phyloP scores from a whole-genome alignment of 176 grass and related monocot species.

The Avena insularis region DNA sequence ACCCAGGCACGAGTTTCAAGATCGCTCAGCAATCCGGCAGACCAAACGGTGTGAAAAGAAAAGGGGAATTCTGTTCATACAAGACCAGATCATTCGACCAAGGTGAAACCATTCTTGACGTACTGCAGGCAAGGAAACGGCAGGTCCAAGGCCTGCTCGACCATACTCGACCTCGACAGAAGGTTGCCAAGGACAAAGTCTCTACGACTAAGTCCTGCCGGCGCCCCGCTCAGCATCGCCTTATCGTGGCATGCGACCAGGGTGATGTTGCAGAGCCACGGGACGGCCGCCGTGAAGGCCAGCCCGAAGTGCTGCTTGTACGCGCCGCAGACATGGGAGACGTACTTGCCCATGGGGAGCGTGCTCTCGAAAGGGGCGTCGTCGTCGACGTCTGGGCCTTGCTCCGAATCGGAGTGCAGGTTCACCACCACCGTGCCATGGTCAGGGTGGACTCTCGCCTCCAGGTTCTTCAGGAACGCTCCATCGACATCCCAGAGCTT shows the following conservation, averaged over 20 bases:
- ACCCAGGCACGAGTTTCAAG: background rate
- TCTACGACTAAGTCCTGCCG: conserved; percentile 14
- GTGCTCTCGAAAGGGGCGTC: conserved; percentile 36
- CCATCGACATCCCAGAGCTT: conserved; percentile 83
- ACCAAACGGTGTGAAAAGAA: background rate
- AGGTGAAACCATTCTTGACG: conserved; percentile 65
- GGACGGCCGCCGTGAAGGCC: conserved; percentile 58
- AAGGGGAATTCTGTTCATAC: background rate
- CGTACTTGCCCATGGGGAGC: conserved; percentile 59
- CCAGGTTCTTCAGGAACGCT: conserved; percentile 67
- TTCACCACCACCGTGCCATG: conserved; percentile 93
- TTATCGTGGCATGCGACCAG: conserved; percentile 67
- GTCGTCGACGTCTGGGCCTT: conserved; percentile 9
- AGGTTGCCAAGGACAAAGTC: conserved; percentile 68
- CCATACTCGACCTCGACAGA: conserved; percentile 56
- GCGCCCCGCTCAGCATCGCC: background rate
- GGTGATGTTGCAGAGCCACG: conserved; percentile 85
- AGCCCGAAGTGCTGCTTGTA: conserved; percentile 83
- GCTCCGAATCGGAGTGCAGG: conserved; percentile 70
- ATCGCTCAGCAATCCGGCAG: background rate
- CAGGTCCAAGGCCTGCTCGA: conserved; percentile 56
- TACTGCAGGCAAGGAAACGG: conserved; percentile 78
- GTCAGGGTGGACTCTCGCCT: conserved; percentile 62
- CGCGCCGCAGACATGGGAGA: conserved; percentile 63
- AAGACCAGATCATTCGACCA: conserved; percentile 55